A percentile compares a stretch with the other conserved stretches of the same genome.
These are phyloP conservation scores for Phytophthora niederhauseri DNA, from an alignment of 352 stramenopile genomes.

Conservation along the genomic window DNA sequence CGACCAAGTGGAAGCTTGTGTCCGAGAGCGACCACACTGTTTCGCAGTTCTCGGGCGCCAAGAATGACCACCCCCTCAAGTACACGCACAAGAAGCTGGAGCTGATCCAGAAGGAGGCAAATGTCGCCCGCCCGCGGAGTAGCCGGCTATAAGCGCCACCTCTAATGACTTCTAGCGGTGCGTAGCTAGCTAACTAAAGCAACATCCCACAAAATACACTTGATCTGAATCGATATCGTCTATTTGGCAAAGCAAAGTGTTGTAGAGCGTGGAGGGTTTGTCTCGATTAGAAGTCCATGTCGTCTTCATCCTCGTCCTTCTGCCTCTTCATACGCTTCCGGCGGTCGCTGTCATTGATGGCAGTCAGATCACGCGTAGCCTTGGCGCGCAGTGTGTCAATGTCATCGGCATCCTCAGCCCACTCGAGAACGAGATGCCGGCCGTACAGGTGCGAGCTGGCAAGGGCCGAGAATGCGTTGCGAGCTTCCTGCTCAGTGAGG, in stretches of 20 bases:
- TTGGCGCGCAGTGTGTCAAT: slow-evolving; percentile 88
- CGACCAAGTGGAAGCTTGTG: slow-evolving; percentile 97
- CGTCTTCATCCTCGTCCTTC: slow-evolving; percentile 52
- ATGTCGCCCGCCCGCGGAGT: slow-evolving; percentile 65
- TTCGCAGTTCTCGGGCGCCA: slow-evolving; percentile 59
- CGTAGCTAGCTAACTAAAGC: neutral
- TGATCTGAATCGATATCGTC: slow-evolving; percentile 11
- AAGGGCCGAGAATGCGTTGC: slow-evolving; percentile 92
- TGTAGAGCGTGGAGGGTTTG: neutral
- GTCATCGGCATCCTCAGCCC: slow-evolving; percentile 91
- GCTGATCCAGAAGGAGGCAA: slow-evolving; percentile 67
- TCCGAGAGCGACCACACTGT: slow-evolving; percentile 86
- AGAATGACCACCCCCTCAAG: slow-evolving; percentile 48
- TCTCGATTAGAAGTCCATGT: slow-evolving; percentile 48
- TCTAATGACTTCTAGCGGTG: neutral
- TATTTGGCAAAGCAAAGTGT: neutral
- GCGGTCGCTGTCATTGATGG: slow-evolving; percentile 72
- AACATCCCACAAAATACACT: slow-evolving; percentile 16
- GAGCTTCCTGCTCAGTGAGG: slow-evolving; percentile 95
- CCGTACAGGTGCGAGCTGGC: slow-evolving; percentile 98
- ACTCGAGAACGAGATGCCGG: slow-evolving; percentile 98
- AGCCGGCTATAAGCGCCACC: slow-evolving; percentile 64
- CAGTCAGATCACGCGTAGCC: slow-evolving; percentile 69
- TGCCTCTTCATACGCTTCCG: slow-evolving; percentile 66
- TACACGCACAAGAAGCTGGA: slow-evolving; percentile 86